These are phyloP conservation scores for Cynara cardunculus DNA, from an alignment of 129 eudicot genomes.

Conservation along the genomic window DNA sequence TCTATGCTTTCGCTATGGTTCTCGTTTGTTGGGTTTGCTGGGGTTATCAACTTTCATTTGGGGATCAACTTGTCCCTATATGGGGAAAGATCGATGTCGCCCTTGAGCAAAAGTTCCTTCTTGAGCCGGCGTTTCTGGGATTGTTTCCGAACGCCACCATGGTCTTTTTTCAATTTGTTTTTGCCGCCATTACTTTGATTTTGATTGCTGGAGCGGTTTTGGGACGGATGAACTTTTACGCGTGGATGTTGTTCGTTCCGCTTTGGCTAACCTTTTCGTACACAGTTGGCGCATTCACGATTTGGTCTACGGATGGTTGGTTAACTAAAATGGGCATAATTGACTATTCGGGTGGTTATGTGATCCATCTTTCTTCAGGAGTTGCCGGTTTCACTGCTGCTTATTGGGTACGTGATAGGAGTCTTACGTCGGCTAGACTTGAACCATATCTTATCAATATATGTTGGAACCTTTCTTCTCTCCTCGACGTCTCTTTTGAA, in stretches of 20 bases:
- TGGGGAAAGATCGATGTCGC: slow-evolving; percentile 42
- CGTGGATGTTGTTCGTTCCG: slow-evolving; percentile 53
- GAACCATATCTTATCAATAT: neutral
- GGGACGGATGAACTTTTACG: slow-evolving; percentile 49
- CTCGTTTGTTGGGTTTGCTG: slow-evolving; percentile 47
- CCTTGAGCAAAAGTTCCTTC: slow-evolving; percentile 33
- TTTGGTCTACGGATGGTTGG: slow-evolving; percentile 41
- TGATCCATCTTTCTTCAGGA: slow-evolving; percentile 48
- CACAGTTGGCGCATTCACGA: slow-evolving; percentile 39
- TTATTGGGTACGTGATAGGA: slow-evolving; percentile 25
- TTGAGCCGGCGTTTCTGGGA: slow-evolving; percentile 28
- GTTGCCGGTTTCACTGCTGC: slow-evolving; percentile 53
- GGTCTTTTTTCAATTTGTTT: slow-evolving; percentile 47
- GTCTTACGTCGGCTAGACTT: neutral
- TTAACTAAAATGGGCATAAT: slow-evolving; percentile 29
- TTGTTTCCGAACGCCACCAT: slow-evolving; percentile 41
- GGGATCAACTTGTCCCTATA: slow-evolving; percentile 27
- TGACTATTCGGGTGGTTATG: slow-evolving; percentile 53
- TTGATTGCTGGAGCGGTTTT: slow-evolving; percentile 43
- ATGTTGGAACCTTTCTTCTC: neutral
- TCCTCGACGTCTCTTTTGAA: neutral
- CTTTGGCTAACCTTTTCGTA: slow-evolving; percentile 48
- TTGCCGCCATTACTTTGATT: slow-evolving; percentile 40
- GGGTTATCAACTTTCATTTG: slow-evolving; percentile 40
- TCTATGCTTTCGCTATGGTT: slow-evolving; percentile 44